These are phyloP conservation scores for Discostella pseudostelligera DNA, from an alignment of 108 stramenopile species.

Conservation along the genomic window DNA sequence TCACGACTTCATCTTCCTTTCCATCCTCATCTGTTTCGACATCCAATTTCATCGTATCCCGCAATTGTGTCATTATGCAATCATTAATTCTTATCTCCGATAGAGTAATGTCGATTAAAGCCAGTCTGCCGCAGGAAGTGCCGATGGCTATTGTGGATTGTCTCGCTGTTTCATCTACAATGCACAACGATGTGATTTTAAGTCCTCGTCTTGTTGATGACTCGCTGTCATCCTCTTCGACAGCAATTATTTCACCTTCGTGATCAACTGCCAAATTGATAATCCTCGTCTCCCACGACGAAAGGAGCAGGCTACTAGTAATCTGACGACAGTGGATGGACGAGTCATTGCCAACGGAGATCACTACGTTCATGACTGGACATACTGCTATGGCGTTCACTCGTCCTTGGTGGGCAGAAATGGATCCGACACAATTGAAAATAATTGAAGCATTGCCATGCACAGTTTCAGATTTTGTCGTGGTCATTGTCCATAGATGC, in stretches of 20 bases:
- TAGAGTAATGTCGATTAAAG: constrained; percentile 1
- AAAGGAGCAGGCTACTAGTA: constrained; percentile 2
- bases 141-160: constrained; percentile 7
- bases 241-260: not conserved
- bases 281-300: constrained; percentile 2
- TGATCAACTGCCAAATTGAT: not conserved
- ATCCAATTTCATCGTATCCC: not conserved
- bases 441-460: too few species aligned
- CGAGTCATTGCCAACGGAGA: constrained; percentile 53
- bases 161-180: not conserved
- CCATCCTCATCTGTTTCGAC: not conserved
- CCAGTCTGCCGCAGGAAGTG: constrained; percentile 8
- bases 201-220: not conserved
- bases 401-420: constrained; percentile 39
- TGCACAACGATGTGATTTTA: constrained; percentile 12
- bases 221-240: not conserved
- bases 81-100: not conserved
- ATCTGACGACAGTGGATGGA: constrained; percentile 14
- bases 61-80: too few species aligned
- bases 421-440: constrained; percentile 12
- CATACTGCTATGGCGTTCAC: constrained; percentile 47
- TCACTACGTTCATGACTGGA: constrained; percentile 9
- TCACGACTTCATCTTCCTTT: not conserved
- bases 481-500: constrained; percentile 41
- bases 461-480: too few species aligned